phyloP scores from a whole-genome alignment of 2,329 filamentous ascomycete genomes.

The Claviceps monticola region DNA sequence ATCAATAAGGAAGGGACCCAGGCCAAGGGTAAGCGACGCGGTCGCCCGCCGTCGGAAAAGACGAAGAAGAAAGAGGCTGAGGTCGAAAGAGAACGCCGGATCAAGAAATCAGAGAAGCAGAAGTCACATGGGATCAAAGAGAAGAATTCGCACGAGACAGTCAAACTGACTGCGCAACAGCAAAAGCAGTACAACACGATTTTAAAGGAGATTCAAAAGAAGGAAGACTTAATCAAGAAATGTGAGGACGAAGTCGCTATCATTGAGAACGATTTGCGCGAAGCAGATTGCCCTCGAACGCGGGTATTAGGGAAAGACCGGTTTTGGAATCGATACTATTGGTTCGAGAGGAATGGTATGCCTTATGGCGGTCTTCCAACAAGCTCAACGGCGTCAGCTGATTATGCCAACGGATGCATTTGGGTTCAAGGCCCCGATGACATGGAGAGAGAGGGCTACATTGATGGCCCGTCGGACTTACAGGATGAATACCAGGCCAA shows the following conservation, averaged over 20 bases:
- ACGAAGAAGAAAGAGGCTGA: constrained; percentile 58
- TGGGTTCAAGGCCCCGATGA: constrained; percentile 96
- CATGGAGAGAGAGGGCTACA: constrained; percentile 73
- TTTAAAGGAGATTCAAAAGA: constrained; percentile 76
- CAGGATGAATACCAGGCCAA: constrained; percentile 62
- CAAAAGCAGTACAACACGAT: constrained; percentile 83
- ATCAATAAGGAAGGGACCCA: constrained; percentile 59
- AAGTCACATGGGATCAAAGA: constrained; percentile 29
- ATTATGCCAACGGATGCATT: constrained; percentile 85
- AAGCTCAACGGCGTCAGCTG: constrained; percentile 75
- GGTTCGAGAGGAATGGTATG: constrained; percentile 98
- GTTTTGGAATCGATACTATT: constrained; percentile 98
- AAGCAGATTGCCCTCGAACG: constrained; percentile 85
- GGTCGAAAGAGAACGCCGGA: constrained; percentile 46
- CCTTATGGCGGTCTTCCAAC: constrained; percentile 77
- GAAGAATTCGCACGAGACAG: constrained; percentile 50
- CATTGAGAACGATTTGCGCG: constrained; percentile 82
- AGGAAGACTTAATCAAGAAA: constrained; percentile 64
- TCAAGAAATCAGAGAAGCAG: constrained; percentile 58
- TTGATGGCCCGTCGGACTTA: constrained; percentile 58
- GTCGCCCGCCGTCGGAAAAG: constrained; percentile 46
- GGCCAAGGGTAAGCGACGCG: constrained; percentile 37
- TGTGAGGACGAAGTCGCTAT: constrained; percentile 76
- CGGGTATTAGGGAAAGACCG: constrained; percentile 83
- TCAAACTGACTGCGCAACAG: constrained; percentile 53